phyloP scores from a whole-genome alignment of 1,284 basidiomycete genomes.

The Leccinum huronense region DNA sequence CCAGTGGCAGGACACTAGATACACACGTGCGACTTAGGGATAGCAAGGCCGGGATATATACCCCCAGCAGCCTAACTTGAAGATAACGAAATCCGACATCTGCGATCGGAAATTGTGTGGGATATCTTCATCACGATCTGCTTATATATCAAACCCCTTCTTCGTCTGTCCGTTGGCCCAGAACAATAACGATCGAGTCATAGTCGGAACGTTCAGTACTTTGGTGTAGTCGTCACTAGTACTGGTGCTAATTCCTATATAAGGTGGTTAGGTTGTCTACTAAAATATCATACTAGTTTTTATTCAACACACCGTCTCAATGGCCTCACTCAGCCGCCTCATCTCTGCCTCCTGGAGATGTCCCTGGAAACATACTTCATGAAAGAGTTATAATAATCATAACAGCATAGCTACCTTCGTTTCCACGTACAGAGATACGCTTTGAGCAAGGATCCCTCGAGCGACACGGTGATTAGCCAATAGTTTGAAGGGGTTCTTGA shows the following conservation, averaged over 20 bases:
- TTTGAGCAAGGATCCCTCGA: not conserved
- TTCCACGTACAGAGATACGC: not conserved
- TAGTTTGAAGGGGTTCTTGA: not conserved
- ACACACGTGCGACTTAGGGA: too few species aligned
- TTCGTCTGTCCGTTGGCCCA: not conserved
- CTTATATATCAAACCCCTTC: not conserved
- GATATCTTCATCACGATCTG: not conserved
- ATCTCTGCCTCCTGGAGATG: not conserved
- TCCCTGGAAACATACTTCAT: not conserved
- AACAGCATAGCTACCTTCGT: not conserved
- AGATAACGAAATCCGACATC: too few species aligned
- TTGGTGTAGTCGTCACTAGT: too few species aligned
- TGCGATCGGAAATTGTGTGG: too few species aligned
- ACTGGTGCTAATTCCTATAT: too few species aligned
- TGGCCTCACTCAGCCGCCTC: too few species aligned
- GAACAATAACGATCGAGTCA: not conserved
- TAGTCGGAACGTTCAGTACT: not conserved
- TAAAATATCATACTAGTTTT: not conserved
- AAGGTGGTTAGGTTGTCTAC: too few species aligned
- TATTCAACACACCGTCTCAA: not conserved
- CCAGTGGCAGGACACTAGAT: not conserved
- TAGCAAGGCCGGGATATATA: too few species aligned
- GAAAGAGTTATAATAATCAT: not conserved
- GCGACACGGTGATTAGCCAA: not conserved
- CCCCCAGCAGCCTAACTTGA: too few species aligned